Percentiles rank a stretch among this genome's conserved stretches.
phyloP scores from a whole-genome alignment of 768 basidiomycete species.

The Lentinula guzmanii region DNA sequence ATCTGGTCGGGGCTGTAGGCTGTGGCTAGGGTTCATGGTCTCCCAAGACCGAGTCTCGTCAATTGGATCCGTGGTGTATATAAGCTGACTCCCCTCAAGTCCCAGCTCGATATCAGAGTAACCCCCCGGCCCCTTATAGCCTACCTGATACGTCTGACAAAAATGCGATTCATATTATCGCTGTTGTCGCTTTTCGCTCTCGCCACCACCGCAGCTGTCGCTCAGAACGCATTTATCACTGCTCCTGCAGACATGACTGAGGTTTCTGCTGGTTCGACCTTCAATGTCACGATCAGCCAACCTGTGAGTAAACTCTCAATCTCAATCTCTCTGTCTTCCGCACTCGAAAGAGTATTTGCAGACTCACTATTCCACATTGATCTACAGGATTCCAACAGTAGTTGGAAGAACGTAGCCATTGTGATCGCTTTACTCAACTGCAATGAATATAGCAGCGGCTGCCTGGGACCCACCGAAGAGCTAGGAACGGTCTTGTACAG shows the following conservation, averaged over 20 bases:
- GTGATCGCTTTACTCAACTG: neutral
- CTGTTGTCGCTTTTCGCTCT: neutral
- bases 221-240: conserved; percentile 1
- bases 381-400: neutral
- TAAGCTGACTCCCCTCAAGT: neutral
- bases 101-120: neutral
- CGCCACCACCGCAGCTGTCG: neutral
- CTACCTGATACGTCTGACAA: neutral
- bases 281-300: neutral
- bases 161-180: neutral
- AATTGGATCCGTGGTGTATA: neutral
- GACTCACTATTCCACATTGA: neutral
- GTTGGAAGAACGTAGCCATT: neutral
- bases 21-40: neutral
- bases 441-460: neutral
- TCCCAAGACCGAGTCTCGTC: neutral
- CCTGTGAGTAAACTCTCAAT: neutral
- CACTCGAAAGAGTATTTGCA: too few relatives aligned
- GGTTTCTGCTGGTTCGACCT: neutral
- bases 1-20: neutral
- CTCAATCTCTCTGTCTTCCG: too few relatives aligned
- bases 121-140: neutral
- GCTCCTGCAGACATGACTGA: neutral
- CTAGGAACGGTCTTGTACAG: conserved; percentile 2
- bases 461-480: neutral